phyloP scores from a whole-genome alignment of 371 early-diverging fungal species.

The Rhizomucor miehei region DNA sequence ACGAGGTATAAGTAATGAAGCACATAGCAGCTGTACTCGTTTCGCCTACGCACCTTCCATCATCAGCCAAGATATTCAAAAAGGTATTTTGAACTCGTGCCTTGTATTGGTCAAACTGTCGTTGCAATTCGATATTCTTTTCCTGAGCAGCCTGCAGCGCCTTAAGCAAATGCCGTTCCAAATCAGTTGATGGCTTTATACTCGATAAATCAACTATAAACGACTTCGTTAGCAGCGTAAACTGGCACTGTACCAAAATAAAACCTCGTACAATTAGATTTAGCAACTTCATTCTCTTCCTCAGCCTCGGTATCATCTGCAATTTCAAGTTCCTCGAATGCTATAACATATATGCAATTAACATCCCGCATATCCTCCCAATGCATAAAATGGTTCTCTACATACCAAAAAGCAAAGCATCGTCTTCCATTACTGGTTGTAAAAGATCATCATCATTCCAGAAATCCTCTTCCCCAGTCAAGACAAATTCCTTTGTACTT shows the following conservation, averaged over 20 bases:
- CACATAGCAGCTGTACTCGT: too few relatives aligned
- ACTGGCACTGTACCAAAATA: slow-evolving; percentile 18
- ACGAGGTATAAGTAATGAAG: too few relatives aligned
- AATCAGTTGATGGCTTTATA: slow-evolving; percentile 43
- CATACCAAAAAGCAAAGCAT: slow-evolving; percentile 73
- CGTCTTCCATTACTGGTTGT: slow-evolving; percentile 78
- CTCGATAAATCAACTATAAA: slow-evolving; percentile 10
- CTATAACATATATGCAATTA: slow-evolving; percentile 16
- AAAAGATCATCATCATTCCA: slow-evolving; percentile 72
- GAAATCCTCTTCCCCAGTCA: slow-evolving; percentile 57
- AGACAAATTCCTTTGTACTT: slow-evolving; percentile 16
- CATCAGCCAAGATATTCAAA: slow-evolving; percentile 53
- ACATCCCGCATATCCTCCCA: neutral
- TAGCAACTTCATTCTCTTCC: slow-evolving; percentile 4
- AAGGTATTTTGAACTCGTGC: slow-evolving; percentile 69
- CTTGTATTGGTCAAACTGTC: slow-evolving; percentile 70
- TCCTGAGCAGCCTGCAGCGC: slow-evolving; percentile 50
- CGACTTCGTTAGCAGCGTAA: slow-evolving; percentile 1
- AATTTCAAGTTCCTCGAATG: slow-evolving; percentile 66
- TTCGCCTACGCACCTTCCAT: slow-evolving; percentile 22
- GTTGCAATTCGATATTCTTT: slow-evolving; percentile 41
- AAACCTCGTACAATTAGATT: slow-evolving; percentile 8
- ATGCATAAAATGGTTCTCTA: too few relatives aligned
- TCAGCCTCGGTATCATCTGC: slow-evolving; percentile 30
- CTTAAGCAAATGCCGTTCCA: slow-evolving; percentile 57